Base-by-base conservation (phyloP, 768 basidiomycete species). In the Candolleomyces aberdarensis region DNA sequence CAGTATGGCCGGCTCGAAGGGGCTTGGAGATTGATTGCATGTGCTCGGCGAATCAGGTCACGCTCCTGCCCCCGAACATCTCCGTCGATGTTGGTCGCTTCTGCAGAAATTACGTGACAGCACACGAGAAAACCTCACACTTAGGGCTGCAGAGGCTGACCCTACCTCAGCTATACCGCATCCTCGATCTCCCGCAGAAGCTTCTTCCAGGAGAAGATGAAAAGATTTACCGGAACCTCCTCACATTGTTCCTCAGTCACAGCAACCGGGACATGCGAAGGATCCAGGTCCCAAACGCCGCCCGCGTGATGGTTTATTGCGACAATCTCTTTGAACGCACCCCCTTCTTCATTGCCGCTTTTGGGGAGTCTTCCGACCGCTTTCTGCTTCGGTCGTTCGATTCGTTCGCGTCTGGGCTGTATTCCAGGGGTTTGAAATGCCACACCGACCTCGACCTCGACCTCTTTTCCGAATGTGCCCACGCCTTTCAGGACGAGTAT, bases 291-390 rank as follows among this genome's bases (percentile, higher is more conserved):
- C 80, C 79, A 2, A 74, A 77, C 49, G 64, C 66, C 14, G 64
- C 66, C 50, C 40, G 65, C 1, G 56, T 62, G 0, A 67, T 78
- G 20, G 65, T 61, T n/a, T 50, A 59, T 22, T 71, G 72, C 0
- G 60, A 68, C 31, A 66, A 69, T 0, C 70, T 80, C 3, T 79
- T 74, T 62, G 72, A 75, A 8, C 72, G 74, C 11, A 69, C 75
- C 31, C 62, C 62, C 1, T 65, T 80, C 17, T 80, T 80, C 50
- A 51, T 69, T n/a, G 71, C 72, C 5, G 74, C 74, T 2, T 80
- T 80, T 50, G 71, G 71, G 3, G 56, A 61, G 4, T 63, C 71
- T 31, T 71, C 75, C 0, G 52, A 63, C 0, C 59, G 62, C 40
- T 78, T 82, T 57, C 63, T 82, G 3, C 67, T 68, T 6, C 58